Evolutionary conservation across 495 filamentous ascomycete genomes (phyloP).

Genomic region (Lineolata rhizophorae): DNA sequence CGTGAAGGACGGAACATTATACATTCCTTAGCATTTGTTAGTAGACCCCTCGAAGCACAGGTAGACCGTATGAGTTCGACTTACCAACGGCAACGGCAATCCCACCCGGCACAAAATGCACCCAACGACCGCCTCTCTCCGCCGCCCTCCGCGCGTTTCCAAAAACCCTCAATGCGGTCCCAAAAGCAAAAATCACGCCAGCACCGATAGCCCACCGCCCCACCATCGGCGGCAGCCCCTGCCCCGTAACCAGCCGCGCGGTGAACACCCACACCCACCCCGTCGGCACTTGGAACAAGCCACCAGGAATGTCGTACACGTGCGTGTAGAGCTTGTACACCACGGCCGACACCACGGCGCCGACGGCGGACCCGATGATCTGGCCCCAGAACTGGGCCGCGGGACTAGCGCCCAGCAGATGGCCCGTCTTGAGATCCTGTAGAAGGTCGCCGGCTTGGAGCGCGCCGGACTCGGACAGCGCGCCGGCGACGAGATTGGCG

Average conservation of each 20-base stretch:
- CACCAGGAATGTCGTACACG: slow-evolving; percentile 72
- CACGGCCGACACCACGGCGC: slow-evolving; percentile 64
- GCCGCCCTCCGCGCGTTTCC: slow-evolving; percentile 19
- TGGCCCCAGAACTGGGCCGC: slow-evolving; percentile 95
- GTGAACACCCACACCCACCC: slow-evolving; percentile 96
- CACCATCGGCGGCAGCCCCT: slow-evolving; percentile 68
- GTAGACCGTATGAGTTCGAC: neutral
- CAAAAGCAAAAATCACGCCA: slow-evolving; percentile 41
- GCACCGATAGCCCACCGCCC: slow-evolving; percentile 52
- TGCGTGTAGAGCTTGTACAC: slow-evolving; percentile 83
- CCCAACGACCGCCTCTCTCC: slow-evolving; percentile 28
- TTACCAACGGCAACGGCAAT: slow-evolving; percentile 68
- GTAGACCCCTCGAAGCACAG: neutral
- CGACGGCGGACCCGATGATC: slow-evolving; percentile 73
- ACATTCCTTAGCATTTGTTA: slow-evolving; percentile 42
- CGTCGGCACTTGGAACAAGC: slow-evolving; percentile 82
- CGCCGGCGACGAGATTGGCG: slow-evolving; percentile 89
- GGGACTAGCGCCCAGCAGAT: slow-evolving; percentile 75
- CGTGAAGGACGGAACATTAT: slow-evolving; percentile 91
- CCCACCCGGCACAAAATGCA: slow-evolving; percentile 56
- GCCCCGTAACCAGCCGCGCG: slow-evolving; percentile 77
- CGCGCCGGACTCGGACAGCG: slow-evolving; percentile 68
- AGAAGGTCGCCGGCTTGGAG: slow-evolving; percentile 93
- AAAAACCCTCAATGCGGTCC: slow-evolving; percentile 45
- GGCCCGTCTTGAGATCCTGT: slow-evolving; percentile 95